Conservation (phyloP, 371 early-diverging fungal species). For the Mucor saturninus region DNA sequence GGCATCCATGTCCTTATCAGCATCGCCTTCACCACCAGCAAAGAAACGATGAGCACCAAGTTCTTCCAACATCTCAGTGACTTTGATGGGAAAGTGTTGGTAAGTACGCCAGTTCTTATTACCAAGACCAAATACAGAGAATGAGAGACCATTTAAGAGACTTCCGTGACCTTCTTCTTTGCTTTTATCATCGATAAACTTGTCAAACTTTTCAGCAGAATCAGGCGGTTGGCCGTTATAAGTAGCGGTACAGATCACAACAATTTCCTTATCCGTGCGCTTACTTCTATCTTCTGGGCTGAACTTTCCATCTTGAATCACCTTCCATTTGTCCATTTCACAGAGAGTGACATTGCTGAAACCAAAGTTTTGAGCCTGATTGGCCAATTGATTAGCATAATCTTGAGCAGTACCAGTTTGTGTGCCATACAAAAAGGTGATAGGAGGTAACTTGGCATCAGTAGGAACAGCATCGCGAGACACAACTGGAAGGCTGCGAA, state of each 20-base stretch:
- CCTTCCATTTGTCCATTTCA: slow-evolving; percentile 57
- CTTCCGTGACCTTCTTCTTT: slow-evolving; percentile 31
- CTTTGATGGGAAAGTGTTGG: slow-evolving; percentile 56
- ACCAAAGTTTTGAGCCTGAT: slow-evolving; percentile 53
- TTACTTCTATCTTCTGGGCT: slow-evolving; percentile 17
- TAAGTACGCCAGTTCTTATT: slow-evolving; percentile 68
- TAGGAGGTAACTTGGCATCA: slow-evolving; percentile 30
- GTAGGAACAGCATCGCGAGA: not conserved
- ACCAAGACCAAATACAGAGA: slow-evolving; percentile 61
- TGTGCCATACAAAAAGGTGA: slow-evolving; percentile 59
- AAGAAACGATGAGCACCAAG: slow-evolving; percentile 58
- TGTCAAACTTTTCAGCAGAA: slow-evolving; percentile 56
- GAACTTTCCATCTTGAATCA: slow-evolving; percentile 38
- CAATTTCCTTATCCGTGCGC: slow-evolving; percentile 38
- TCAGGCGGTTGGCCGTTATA: slow-evolving; percentile 70
- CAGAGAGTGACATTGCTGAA: slow-evolving; percentile 35
- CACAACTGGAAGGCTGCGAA: slow-evolving; percentile 18
- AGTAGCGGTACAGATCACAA: slow-evolving; percentile 54
- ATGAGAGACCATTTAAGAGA: slow-evolving; percentile 41
- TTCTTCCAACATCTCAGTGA: slow-evolving; percentile 40
- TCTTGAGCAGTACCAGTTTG: slow-evolving; percentile 64
- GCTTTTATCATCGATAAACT: slow-evolving; percentile 42
- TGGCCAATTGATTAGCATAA: slow-evolving; percentile 49
- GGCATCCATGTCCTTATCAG: slow-evolving; percentile 58
- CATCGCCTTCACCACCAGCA: slow-evolving; percentile 53